Percentiles rank a stretch among this genome's conserved stretches.
These are phyloP conservation scores for Boletus tylopilopsis DNA, from an alignment of 768 basidiomycete species.

Conservation along the genomic window DNA sequence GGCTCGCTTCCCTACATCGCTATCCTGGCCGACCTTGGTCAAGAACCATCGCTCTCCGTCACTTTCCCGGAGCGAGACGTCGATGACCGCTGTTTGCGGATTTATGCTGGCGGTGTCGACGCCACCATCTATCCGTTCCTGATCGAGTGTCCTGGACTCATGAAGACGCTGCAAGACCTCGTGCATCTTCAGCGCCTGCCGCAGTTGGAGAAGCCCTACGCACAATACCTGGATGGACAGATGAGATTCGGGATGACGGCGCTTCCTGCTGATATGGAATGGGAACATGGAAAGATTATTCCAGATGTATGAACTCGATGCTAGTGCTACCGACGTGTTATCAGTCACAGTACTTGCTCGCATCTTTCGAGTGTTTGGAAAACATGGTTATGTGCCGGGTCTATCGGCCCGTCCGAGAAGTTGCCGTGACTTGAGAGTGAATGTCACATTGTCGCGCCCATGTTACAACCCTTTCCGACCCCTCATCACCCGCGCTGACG, in stretches of 20 bases:
- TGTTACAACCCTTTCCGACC: too few species aligned
- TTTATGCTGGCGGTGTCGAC: constrained; percentile 1
- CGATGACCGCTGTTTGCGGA: constrained; percentile 4
- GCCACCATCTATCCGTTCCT: constrained; percentile 6
- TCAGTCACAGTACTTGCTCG: too few species aligned
- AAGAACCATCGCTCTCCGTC: background rate
- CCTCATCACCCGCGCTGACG: constrained; percentile 67
- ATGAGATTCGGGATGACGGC: constrained; percentile 1
- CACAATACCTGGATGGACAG: background rate
- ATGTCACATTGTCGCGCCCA: too few species aligned
- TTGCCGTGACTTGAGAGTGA: too few species aligned
- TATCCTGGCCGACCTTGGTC: constrained; percentile 10
- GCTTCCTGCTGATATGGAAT: background rate
- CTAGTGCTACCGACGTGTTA: too few species aligned
- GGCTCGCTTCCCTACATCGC: constrained; percentile 1
- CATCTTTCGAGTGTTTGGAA: too few species aligned
- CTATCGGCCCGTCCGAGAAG: too few species aligned
- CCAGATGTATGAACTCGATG: background rate
- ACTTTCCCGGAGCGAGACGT: too few species aligned
- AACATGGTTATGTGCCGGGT: too few species aligned
- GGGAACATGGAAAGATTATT: constrained; percentile 4
- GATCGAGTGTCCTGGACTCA: background rate
- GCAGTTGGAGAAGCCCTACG: background rate
- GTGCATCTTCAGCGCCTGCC: background rate
- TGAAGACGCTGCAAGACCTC: background rate